phyloP scores from a whole-genome alignment of 371 early-diverging fungal genomes.

The Astathelohania contejeani region DNA sequence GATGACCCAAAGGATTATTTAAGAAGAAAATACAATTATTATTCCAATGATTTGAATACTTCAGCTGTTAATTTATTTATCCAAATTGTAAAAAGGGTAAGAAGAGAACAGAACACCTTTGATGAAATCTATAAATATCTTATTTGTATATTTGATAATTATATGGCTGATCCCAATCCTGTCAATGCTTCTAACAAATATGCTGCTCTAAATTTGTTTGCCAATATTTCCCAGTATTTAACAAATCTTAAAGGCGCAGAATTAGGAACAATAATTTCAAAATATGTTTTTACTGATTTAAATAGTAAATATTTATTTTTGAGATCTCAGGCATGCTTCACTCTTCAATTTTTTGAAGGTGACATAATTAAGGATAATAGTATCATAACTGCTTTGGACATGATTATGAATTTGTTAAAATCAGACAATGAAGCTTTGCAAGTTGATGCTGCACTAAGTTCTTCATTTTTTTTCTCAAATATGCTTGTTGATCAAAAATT shows the following conservation, averaged over 20 bases:
- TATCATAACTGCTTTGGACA: constrained; percentile 13
- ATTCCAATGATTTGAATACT: constrained; percentile 13
- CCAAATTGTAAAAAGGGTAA: constrained; percentile 32
- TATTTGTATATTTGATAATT: constrained; percentile 16
- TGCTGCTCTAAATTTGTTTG: constrained; percentile 42
- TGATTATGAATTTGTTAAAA: constrained; percentile 16
- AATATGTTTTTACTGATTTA: constrained; percentile 33
- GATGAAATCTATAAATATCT: constrained; percentile 16
- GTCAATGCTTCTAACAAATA: constrained; percentile 21
- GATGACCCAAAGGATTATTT: constrained; percentile 41
- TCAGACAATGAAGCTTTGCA: constrained; percentile 28
- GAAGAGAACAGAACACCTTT: constrained; percentile 18
- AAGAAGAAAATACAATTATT: constrained; percentile 41
- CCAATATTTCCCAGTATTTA: constrained; percentile 22
- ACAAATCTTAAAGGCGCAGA: too few relatives aligned
- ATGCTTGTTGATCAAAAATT: constrained; percentile 4
- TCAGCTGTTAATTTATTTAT: constrained; percentile 31
- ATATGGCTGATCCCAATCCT: too few relatives aligned
- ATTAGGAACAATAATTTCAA: constrained; percentile 23
- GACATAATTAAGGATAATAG: constrained; percentile 1
- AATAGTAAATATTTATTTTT: constrained; percentile 26
- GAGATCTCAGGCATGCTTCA: constrained; percentile 46
- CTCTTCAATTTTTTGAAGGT: constrained; percentile 21
- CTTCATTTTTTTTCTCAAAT: constrained; percentile 35
- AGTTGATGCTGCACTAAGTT: constrained; percentile 44